phyloP scores from a whole-genome alignment of 1,139 yeast species.

The Hyphopichia khmerensis region DNA sequence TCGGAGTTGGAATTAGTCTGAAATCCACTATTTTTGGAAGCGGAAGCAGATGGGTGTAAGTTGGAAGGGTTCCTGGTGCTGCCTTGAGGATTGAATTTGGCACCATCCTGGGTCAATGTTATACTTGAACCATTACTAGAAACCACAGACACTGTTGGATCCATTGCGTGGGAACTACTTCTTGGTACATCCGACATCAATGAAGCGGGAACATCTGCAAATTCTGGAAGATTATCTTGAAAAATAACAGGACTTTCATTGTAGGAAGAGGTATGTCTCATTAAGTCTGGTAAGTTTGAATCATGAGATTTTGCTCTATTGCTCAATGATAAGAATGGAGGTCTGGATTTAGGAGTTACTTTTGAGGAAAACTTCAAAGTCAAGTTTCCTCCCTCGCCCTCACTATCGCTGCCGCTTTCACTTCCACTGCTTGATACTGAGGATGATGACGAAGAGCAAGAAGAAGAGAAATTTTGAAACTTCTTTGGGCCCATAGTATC shows the following conservation, averaged over 20 bases:
- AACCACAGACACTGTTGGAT: conserved; percentile 13
- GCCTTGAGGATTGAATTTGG: background rate
- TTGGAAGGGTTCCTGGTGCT: background rate
- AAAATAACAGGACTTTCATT: conserved; percentile 26
- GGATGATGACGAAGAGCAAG: conserved; percentile 11
- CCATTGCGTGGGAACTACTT: conserved; percentile 17
- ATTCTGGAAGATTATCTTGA: conserved; percentile 32
- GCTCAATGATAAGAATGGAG: conserved; percentile 34
- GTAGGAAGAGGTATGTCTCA: conserved; percentile 13
- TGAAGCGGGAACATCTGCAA: conserved; percentile 45
- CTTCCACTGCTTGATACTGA: conserved; percentile 12
- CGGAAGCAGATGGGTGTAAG: background rate
- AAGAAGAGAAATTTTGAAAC: conserved; percentile 7
- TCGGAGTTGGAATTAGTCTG: background rate
- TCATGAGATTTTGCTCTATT: conserved; percentile 47
- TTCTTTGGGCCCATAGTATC: conserved; percentile 24
- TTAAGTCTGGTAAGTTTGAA: conserved; percentile 34
- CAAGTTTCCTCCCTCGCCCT: conserved; percentile 48
- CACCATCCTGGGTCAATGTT: conserved; percentile 18
- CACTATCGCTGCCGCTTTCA: conserved; percentile 31
- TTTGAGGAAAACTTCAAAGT: conserved; percentile 53
- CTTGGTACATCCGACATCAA: conserved; percentile 28
- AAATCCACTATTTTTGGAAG: background rate
- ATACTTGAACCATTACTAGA: conserved; percentile 19
- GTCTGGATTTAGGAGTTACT: conserved; percentile 34